Evolutionary conservation across 176 grass and related monocot genomes (phyloP), one percentile per base, ranked within the genome.

Genomic region (Carex pumila): DNA sequence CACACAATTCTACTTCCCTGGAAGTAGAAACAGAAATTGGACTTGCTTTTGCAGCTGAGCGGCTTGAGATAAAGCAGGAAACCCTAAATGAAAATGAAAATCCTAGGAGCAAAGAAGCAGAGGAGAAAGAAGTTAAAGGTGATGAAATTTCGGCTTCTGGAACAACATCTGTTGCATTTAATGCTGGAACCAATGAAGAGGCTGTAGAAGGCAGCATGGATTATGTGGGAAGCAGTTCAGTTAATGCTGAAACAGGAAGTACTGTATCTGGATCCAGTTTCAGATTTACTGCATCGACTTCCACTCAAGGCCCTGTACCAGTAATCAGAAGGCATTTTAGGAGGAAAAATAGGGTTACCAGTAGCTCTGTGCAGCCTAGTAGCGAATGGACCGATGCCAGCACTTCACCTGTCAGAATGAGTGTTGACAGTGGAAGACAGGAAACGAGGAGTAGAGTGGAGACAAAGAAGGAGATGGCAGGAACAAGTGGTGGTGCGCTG

Each of bases 291-390:
- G 39, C 81, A 74, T 81, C 81, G 52, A 50, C 29, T 87, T 85
- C 83, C 19, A 12, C 25, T 63, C 85, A 90, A 75, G 57, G 81
- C 41, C 54, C 73, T 3, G 18, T 32, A 79, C 66, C 84, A 12
- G 66, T 74, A 78, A 71, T 84, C 79, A 93, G 74, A 60, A 75
- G 61, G 67, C 89, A 67, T 81, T 86, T 83, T 60, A 99, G 91
- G 90, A 99, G 90, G 88, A 99, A 89, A 87, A 77, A 87, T 84
- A 93, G 86, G 84, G 75, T 39, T 61, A 81, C 58, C 49, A 65
- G 52, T 12, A 84, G 70, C 79, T 84, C 19, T 80, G 70, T 85
- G 22, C 88, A 84, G 64, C 29, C 77, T 78, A 79, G 85, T 85
- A 70, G 76, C 62, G 47, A 69, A 62, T 39, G 87, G 86, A 82